Conservation (phyloP, 208 protist species). For the Acanthamoeba lenticulata region DNA sequence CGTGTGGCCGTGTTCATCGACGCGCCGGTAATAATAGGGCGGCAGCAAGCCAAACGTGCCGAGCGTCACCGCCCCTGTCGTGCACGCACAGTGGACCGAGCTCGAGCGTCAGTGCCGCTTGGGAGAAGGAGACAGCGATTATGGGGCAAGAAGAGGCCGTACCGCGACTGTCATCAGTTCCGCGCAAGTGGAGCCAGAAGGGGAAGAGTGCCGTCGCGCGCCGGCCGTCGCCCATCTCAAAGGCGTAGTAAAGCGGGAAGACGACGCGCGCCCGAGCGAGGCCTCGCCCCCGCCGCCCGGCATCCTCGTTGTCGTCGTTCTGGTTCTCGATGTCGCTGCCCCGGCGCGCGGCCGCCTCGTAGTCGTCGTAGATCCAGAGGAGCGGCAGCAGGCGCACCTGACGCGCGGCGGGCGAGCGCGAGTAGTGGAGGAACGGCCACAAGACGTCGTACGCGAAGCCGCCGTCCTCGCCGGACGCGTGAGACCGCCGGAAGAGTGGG, state of each 20-base stretch:
- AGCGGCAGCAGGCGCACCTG: neutral
- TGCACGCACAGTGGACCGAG: neutral
- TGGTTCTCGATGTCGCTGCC: neutral
- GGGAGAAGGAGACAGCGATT: neutral
- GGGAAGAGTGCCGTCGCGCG: neutral
- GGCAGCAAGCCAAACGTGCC: neutral
- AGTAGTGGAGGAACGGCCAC: conserved; percentile 26
- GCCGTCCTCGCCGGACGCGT: neutral
- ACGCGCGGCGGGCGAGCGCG: neutral
- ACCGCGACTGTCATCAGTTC: neutral
- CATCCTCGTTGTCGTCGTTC: too few species aligned
- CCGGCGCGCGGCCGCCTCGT: neutral
- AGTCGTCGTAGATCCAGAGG: neutral
- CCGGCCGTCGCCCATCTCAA: conserved; percentile 4
- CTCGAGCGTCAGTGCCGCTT: too few species aligned
- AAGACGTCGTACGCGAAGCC: neutral
- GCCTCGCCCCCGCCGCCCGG: neutral
- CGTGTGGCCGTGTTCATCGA: neutral
- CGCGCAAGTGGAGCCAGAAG: neutral
- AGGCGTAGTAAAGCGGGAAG: conserved; percentile 1
- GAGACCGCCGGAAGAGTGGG: neutral
- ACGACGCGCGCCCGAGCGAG: neutral
- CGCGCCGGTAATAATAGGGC: neutral
- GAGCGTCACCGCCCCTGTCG: neutral
- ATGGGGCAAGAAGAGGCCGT: neutral